These are phyloP conservation scores for Lasiodiplodia sp. DNA, from an alignment of 2,329 filamentous ascomycete genomes.

Conservation along the genomic window DNA sequence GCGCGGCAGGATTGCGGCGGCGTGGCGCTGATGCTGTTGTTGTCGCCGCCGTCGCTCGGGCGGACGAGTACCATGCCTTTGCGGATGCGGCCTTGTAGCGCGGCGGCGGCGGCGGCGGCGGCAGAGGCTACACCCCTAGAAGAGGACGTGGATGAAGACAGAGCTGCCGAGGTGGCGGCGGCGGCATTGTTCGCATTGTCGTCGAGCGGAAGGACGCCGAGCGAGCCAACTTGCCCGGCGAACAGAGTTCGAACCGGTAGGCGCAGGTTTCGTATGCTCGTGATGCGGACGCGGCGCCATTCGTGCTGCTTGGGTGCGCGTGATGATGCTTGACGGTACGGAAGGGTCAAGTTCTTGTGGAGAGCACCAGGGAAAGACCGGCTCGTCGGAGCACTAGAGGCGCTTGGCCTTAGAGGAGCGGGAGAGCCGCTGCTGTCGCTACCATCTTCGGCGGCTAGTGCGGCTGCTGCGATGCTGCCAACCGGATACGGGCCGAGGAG, in stretches of 20 bases:
- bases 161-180: neutral
- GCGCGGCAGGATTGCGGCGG: slow-evolving; percentile 57
- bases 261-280: slow-evolving; percentile 86
- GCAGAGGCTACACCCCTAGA: slow-evolving; percentile 29
- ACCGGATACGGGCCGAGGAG: slow-evolving; percentile 74
- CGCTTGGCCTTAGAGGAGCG: slow-evolving; percentile 28
- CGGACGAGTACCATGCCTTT: slow-evolving; percentile 85
- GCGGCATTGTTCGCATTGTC: slow-evolving; percentile 34
- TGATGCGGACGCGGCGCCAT: slow-evolving; percentile 83
- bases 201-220: slow-evolving; percentile 70
- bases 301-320: slow-evolving; percentile 43
- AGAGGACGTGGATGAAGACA: slow-evolving; percentile 27
- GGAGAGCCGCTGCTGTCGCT: slow-evolving; percentile 45
- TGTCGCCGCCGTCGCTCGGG: slow-evolving; percentile 47
- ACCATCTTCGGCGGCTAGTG: slow-evolving; percentile 38
- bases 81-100: slow-evolving; percentile 50
- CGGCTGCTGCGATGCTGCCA: slow-evolving; percentile 22
- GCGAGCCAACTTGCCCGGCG: slow-evolving; percentile 85
- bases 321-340: slow-evolving; percentile 12
- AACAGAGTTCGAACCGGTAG: slow-evolving; percentile 79
- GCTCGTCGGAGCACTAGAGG: slow-evolving; percentile 48
- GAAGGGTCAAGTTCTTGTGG: slow-evolving; percentile 32
- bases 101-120: neutral
- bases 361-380: slow-evolving; percentile 58
- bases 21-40: too few species aligned